phyloP scores from a whole-genome alignment of 805 yeast genomes.

The Wickerhamia fluorescens region DNA sequence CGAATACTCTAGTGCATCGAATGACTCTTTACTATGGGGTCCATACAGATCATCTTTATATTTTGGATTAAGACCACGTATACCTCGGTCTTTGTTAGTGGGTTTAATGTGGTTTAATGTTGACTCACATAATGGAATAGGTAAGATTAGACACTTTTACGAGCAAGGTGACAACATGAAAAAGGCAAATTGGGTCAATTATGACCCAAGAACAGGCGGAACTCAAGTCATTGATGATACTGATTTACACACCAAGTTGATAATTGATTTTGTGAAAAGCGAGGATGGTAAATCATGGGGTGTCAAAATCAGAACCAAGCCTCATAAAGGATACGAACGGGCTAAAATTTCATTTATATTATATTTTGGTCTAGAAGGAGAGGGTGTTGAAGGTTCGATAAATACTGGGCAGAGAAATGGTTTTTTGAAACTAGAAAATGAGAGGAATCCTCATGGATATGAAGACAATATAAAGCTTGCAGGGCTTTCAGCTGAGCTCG shows the following conservation, averaged over 20 bases:
- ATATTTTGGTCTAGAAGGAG: slow-evolving; percentile 73
- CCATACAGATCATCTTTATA: slow-evolving; percentile 86
- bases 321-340: slow-evolving; percentile 43
- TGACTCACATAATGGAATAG: slow-evolving; percentile 47
- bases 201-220: slow-evolving; percentile 88
- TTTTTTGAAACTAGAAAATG: slow-evolving; percentile 19
- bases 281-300: slow-evolving; percentile 76
- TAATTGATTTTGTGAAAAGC: slow-evolving; percentile 70
- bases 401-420: slow-evolving; percentile 12
- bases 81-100: slow-evolving; percentile 66
- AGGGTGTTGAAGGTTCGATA: slow-evolving; percentile 9
- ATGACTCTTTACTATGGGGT: slow-evolving; percentile 59
- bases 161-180: slow-evolving; percentile 65
- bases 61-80: slow-evolving; percentile 76
- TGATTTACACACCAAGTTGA: slow-evolving; percentile 54
- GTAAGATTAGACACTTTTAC: slow-evolving; percentile 62
- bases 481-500: slow-evolving; percentile 55
- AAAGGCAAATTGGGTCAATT: slow-evolving; percentile 78
- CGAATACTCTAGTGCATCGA: slow-evolving; percentile 10
- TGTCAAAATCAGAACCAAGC: slow-evolving; percentile 58
- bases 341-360: slow-evolving; percentile 61
- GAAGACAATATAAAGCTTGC: slow-evolving; percentile 34
- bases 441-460: slow-evolving; percentile 19
- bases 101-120: slow-evolving; percentile 88
- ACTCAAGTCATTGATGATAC: slow-evolving; percentile 64